Base-by-base conservation (phyloP, 176 grass and related monocot species). In the Stipa capillata region DNA sequence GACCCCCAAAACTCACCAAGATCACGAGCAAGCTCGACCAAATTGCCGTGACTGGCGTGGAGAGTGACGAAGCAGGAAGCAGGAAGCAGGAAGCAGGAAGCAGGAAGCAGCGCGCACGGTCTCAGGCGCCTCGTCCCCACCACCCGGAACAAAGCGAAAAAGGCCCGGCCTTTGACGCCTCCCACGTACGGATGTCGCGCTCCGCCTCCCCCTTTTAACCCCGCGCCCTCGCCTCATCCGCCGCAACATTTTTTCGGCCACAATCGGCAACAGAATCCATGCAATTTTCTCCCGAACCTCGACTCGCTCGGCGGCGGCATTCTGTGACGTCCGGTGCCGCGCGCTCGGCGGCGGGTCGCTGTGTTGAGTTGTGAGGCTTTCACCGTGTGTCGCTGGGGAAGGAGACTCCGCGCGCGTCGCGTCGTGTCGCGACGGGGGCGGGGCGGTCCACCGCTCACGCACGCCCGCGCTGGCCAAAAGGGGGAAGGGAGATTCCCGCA, bases 121-220 rank as follows among this genome's bases (percentile, higher is more conserved):
- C n/a, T n/a, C n/a, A n/a, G n/a, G n/a, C n/a, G n/a, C n/a, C n/a
- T n/a, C n/a, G n/a, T n/a, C n/a, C n/a, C n/a, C n/a, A n/a, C n/a
- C n/a, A n/a, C n/a, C n/a, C 1, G 21, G 8, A 65, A 20, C 62
- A 88, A 77, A 88, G 27, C 72, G 13, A 74, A 27, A 79, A 40
- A n/a, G n/a, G n/a, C 56, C 47, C 24, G 65, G 87, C 69, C 57
- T 52, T 83, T 71, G 59, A 74, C 80, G 75, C 75, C 87, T 67
- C 56, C 59, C 87, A 85, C 29, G 82, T 85, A 85, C 87, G 87
- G 81, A 76, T 70, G 82, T 44, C 24, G 12, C 8, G 41, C 35
- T 21, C 45, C 10, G 16, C 44, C 33, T 64, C 18, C 16, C 7
- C 17, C 61, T n/a, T 37, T 63, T 36, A 20, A 24, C 51, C 51